Evolutionary conservation across 2,329 filamentous ascomycete genomes (phyloP).

Genomic region (Cadophora sp.): DNA sequence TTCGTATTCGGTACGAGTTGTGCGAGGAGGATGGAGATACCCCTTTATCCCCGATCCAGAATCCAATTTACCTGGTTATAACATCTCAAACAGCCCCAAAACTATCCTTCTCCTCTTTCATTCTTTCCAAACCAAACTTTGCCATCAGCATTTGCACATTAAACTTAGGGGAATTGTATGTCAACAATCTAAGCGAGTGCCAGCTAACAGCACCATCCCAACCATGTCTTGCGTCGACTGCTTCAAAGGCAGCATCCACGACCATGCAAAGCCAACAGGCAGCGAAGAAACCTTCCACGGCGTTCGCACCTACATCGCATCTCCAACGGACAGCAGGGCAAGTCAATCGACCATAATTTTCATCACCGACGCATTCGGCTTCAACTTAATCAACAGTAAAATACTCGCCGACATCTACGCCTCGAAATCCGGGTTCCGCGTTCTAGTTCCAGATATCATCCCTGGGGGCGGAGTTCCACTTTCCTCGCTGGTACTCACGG

Average conservation of each 20-base stretch:
- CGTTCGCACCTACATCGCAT: no score
- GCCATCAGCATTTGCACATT: neutral
- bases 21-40: neutral
- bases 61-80: neutral
- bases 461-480: no score
- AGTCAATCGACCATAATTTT: no score
- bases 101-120: neutral
- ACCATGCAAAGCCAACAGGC: neutral
- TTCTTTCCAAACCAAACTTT: neutral
- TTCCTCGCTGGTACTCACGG: no score
- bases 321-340: no score
- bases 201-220: neutral
- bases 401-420: no score
- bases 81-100: neutral
- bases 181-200: neutral
- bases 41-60: no score
- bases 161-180: neutral
- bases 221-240: neutral
- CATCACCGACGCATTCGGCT: no score
- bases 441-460: no score
- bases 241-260: neutral
- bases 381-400: no score
- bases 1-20: neutral
- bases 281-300: no score
- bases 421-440: no score